Evolutionary conservation across 352 stramenopile species (phyloP).

Genomic region (Phytopythium aichiense): DNA sequence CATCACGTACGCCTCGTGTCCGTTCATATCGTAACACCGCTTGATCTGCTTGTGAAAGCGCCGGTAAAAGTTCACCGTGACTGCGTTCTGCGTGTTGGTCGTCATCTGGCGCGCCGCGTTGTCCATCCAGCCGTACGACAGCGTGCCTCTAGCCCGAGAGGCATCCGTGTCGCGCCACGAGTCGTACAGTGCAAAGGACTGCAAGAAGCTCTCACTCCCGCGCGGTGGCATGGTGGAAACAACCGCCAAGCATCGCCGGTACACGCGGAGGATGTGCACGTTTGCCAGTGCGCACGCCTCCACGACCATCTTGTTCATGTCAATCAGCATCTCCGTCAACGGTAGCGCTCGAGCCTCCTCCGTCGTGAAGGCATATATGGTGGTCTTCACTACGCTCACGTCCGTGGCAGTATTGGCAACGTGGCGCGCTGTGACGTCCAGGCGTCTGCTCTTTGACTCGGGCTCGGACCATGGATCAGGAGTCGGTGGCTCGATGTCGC

Average conservation of each 20-base stretch:
- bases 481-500: too few species aligned
- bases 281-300: slow-evolving; percentile 11
- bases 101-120: slow-evolving; percentile 2
- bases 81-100: not conserved
- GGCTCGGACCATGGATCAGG: too few species aligned
- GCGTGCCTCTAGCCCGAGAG: too few species aligned
- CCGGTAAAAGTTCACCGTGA: slow-evolving; percentile 8
- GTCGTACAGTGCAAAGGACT: too few species aligned
- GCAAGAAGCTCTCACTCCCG: too few species aligned
- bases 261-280: slow-evolving; percentile 4
- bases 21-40: slow-evolving; percentile 1
- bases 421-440: not conserved
- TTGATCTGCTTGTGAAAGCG: slow-evolving; percentile 9
- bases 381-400: slow-evolving; percentile 4
- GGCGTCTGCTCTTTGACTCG: too few species aligned
- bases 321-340: not conserved
- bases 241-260: too few species aligned
- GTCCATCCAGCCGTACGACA: slow-evolving; percentile 1
- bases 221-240: too few species aligned
- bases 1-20: slow-evolving; percentile 2
- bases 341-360: not conserved
- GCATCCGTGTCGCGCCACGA: not conserved
- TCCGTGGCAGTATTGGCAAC: not conserved
- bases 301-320: slow-evolving; percentile 9
- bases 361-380: slow-evolving; percentile 5